Evolutionary conservation across 352 stramenopile genomes (phyloP).

Genomic region (Globisporangium radiosum): DNA sequence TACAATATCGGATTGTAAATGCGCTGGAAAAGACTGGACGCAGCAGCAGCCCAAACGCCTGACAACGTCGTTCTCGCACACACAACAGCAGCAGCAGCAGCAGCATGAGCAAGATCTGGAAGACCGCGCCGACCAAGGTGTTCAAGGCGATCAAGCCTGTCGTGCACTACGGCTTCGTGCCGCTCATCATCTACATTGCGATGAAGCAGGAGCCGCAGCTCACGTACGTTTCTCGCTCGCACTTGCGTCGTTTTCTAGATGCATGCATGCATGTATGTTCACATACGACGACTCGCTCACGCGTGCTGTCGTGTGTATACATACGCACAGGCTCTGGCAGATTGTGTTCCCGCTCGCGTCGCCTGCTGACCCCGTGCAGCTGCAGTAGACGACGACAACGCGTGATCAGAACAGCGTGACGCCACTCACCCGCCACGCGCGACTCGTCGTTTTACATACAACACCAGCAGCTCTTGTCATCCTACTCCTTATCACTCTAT

Average conservation of each 20-base stretch:
- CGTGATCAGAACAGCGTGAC: too few species aligned
- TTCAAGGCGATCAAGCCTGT: conserved; percentile 82
- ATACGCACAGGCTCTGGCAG: conserved; percentile 44
- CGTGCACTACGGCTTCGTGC: conserved; percentile 77
- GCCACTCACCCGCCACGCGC: too few species aligned
- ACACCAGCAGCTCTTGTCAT: too few species aligned
- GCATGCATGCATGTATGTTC: background rate
- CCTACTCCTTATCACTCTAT: too few species aligned
- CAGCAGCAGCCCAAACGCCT: background rate
- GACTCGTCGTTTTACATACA: too few species aligned
- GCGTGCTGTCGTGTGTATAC: background rate
- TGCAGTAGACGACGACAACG: conserved; percentile 21
- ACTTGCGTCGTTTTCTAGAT: background rate
- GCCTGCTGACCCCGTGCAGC: conserved; percentile 38
- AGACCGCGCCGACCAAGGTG: conserved; percentile 64
- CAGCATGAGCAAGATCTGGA: conserved; percentile 61
- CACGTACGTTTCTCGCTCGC: conserved; percentile 34
- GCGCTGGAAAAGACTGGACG: conserved; percentile 11
- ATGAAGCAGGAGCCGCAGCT: conserved; percentile 72
- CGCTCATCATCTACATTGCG: conserved; percentile 74
- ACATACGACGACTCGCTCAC: background rate
- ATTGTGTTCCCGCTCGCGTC: conserved; percentile 71
- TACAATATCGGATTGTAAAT: background rate
- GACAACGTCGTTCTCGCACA: too few species aligned
- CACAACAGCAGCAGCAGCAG: background rate